Evolutionary conservation across 2,329 filamentous ascomycete species (phyloP), one percentile per base, ranked within the genome.

Genomic region (Sclerotinia borealis): DNA sequence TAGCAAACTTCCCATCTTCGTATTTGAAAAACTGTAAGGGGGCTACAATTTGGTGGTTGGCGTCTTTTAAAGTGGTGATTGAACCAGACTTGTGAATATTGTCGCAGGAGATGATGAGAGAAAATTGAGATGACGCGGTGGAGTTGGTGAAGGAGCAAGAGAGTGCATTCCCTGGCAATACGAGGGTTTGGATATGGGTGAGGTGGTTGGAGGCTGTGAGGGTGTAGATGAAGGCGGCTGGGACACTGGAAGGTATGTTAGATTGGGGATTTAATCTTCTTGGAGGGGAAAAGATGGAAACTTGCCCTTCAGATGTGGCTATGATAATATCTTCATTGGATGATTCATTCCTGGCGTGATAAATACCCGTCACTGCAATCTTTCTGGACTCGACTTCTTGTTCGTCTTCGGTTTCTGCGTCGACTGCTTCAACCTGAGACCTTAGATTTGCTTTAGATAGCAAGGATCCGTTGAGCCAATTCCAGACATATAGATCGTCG

Each of bases 401-500:
- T 17, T 65, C 25, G 3, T 47, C 34, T 31, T 31, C 48, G 8
- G 63, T 39, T 27, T 45, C 49, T 2, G 36, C 8, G 10, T 61
- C 58, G 5, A 65, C 39, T 37, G 48, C 71, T 65, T 81, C 80
- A 1, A 80, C 79, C 8, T 77, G 74, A 1, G 71, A 71, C 7
- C 83, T 75, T 22, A 92, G 68, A 64, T 83, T 80, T 2, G 82
- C 75, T 69, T 79, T 85, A 29, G 81, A 79, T 0, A 87, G 72
- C 31, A 90, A 72, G 22, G 74, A 76, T 48, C 69, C 70, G 29
- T 55, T 36, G 15, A 67, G 56, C 93, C 93, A 99, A 67, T 93
- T 81, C 93, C 93, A 99, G 0, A 93, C 79, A 65, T 89, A 85
- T 11, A 99, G 72, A 67, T 88, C 83, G 64, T 88, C 80, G 70